These are phyloP conservation scores for Plasmodium malariae DNA, from an alignment of 169 alveolate species.

Conservation along the genomic window DNA sequence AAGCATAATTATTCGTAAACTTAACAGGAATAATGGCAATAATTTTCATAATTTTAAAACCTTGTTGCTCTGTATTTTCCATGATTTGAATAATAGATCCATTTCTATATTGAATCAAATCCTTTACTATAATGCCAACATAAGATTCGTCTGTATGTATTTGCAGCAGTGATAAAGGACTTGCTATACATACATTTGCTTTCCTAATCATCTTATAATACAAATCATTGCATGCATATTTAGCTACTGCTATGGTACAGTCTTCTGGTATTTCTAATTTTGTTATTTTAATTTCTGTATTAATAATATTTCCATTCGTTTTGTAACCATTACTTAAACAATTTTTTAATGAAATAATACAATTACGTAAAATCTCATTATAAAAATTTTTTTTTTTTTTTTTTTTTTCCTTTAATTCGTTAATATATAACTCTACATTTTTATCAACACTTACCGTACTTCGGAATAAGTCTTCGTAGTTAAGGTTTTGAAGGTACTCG, in stretches of 20 bases:
- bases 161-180: slow-evolving; percentile 57
- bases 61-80: slow-evolving; percentile 39
- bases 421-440: slow-evolving; percentile 44
- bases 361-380: slow-evolving; percentile 66
- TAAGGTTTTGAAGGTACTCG: slow-evolving; percentile 50
- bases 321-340: slow-evolving; percentile 67
- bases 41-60: slow-evolving; percentile 70
- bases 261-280: slow-evolving; percentile 63
- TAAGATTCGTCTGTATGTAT: slow-evolving; percentile 75
- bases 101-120: slow-evolving; percentile 62
- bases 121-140: slow-evolving; percentile 63
- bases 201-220: slow-evolving; percentile 53
- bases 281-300: slow-evolving; percentile 62
- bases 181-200: slow-evolving; percentile 53
- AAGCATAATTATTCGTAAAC: slow-evolving; percentile 57
- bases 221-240: slow-evolving; percentile 76
- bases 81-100: slow-evolving; percentile 69
- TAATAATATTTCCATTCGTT: slow-evolving; percentile 73
- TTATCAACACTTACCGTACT: slow-evolving; percentile 28
- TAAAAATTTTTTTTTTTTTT: slow-evolving; percentile 60
- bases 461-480: slow-evolving; percentile 53
- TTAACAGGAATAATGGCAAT: slow-evolving; percentile 56
- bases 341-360: slow-evolving; percentile 61
- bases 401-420: slow-evolving; percentile 22
- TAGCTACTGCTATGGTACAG: slow-evolving; percentile 62